Conservation (phyloP, 1,284 basidiomycete species). For the Moniliella sp. region DNA sequence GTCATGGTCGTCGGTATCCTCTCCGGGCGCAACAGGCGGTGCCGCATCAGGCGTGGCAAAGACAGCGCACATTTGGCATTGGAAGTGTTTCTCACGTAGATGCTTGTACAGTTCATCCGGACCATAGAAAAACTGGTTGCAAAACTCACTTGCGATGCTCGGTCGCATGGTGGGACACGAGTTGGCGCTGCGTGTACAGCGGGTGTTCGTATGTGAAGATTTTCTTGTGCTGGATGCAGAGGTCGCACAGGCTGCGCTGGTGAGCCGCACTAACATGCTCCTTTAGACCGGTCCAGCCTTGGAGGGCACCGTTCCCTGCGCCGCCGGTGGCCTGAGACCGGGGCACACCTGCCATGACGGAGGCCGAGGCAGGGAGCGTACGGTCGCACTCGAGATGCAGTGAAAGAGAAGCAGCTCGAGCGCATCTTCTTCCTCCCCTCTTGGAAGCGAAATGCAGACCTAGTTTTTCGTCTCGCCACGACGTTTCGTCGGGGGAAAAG, state of each 20-base stretch:
- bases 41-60: no score
- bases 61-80: constrained; percentile 90
- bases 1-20: no score
- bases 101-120: constrained; percentile 77
- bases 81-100: constrained; percentile 80
- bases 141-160: constrained; percentile 73
- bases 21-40: no score
- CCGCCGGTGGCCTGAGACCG: no score
- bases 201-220: constrained; percentile 88
- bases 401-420: constrained; percentile 61
- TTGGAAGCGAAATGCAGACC: constrained; percentile 66
- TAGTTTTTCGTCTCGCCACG: constrained; percentile 37
- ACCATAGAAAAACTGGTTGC: constrained; percentile 65
- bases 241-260: no score
- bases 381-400: no score
- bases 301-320: no score
- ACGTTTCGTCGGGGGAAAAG: constrained; percentile 16
- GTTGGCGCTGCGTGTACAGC: constrained; percentile 50
- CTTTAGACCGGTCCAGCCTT: no score
- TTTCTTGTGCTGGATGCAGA: constrained; percentile 75
- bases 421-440: constrained; percentile 83
- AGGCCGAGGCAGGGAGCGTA: no score
- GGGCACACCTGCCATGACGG: no score
- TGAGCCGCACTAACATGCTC: no score
- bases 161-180: constrained; percentile 52